A percentile compares a stretch with the other conserved stretches of the same genome.
Conservation (phyloP, 148 eudicot genomes). For the Rhododendron williamsianum region DNA sequence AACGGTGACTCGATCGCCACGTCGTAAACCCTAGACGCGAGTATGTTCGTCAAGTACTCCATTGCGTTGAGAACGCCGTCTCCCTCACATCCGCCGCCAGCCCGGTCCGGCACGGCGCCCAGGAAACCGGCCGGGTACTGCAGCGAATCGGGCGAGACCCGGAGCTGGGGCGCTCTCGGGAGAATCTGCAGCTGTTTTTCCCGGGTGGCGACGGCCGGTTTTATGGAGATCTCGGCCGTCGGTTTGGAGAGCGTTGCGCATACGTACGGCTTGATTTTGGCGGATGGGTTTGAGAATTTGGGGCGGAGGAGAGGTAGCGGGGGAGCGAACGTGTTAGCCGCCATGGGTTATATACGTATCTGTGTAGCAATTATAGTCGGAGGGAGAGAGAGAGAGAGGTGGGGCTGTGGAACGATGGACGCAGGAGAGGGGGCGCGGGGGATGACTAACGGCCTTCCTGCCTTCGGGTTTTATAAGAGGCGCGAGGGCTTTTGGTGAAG, state of each 20-base stretch:
- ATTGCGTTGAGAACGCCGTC: slow-evolving; percentile 28
- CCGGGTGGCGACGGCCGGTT: neutral
- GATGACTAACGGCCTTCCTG: neutral
- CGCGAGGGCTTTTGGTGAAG: neutral
- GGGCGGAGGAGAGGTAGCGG: slow-evolving; percentile 15
- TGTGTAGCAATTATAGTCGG: neutral
- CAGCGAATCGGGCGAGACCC: slow-evolving; percentile 46
- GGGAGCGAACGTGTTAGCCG: slow-evolving; percentile 1
- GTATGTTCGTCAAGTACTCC: slow-evolving; percentile 61
- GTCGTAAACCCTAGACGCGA: slow-evolving; percentile 68
- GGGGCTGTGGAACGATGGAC: neutral
- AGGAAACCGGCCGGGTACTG: slow-evolving; percentile 56
- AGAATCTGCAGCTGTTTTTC: slow-evolving; percentile 3
- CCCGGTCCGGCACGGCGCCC: slow-evolving; percentile 40
- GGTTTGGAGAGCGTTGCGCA: slow-evolving; percentile 15
- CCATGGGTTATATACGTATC: slow-evolving; percentile 1
- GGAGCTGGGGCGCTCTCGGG: slow-evolving; percentile 5
- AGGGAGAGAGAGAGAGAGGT: neutral
- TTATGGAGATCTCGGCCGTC: slow-evolving; percentile 11
- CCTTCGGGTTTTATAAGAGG: neutral
- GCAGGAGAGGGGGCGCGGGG: neutral
- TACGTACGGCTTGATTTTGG: slow-evolving; percentile 2
- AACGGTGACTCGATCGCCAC: slow-evolving; percentile 68
- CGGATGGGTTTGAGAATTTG: slow-evolving; percentile 5
- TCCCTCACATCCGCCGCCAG: neutral